Percentiles rank a stretch among this genome's conserved stretches.
These are phyloP conservation scores for Podospora appendiculata DNA, from an alignment of 495 filamentous ascomycete genomes.

Conservation along the genomic window DNA sequence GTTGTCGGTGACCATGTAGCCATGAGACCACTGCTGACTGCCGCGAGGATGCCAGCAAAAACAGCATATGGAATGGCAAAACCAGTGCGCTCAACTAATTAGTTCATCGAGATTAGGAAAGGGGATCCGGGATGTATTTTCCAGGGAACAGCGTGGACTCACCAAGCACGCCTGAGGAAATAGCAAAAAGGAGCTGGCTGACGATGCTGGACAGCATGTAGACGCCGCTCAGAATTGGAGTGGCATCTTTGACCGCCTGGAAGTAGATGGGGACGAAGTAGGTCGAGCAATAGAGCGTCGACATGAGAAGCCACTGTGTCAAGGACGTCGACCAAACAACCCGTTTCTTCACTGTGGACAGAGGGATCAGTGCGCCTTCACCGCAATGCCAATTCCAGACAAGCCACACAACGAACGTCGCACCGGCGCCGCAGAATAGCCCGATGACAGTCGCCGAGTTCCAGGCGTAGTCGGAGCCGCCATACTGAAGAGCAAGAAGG, in stretches of 20 bases:
- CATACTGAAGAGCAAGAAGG: slow-evolving; percentile 73
- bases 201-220: slow-evolving; percentile 41
- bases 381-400: slow-evolving; percentile 48
- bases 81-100: slow-evolving; percentile 22
- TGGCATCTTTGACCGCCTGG: slow-evolving; percentile 51
- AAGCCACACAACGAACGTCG: slow-evolving; percentile 54
- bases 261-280: slow-evolving; percentile 66
- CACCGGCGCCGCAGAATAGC: slow-evolving; percentile 53
- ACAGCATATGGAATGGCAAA: slow-evolving; percentile 58
- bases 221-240: slow-evolving; percentile 45
- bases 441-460: slow-evolving; percentile 52
- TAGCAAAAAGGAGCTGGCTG: slow-evolving; percentile 31
- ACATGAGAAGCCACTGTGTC: slow-evolving; percentile 45
- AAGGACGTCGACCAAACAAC: slow-evolving; percentile 45
- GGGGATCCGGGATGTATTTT: background rate
- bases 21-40: slow-evolving; percentile 52
- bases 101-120: background rate
- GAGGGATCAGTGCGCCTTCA: slow-evolving; percentile 62
- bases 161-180: slow-evolving; percentile 45
- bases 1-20: slow-evolving; percentile 47
- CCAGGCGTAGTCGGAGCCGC: slow-evolving; percentile 61
- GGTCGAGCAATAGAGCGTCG: slow-evolving; percentile 49
- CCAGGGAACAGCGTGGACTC: background rate
- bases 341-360: slow-evolving; percentile 55
- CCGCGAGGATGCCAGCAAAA: slow-evolving; percentile 37